Percentiles rank a stretch among this genome's conserved stretches.
phyloP scores from a whole-genome alignment of 2,329 filamentous ascomycete species.

The Aureobasidium lini region DNA sequence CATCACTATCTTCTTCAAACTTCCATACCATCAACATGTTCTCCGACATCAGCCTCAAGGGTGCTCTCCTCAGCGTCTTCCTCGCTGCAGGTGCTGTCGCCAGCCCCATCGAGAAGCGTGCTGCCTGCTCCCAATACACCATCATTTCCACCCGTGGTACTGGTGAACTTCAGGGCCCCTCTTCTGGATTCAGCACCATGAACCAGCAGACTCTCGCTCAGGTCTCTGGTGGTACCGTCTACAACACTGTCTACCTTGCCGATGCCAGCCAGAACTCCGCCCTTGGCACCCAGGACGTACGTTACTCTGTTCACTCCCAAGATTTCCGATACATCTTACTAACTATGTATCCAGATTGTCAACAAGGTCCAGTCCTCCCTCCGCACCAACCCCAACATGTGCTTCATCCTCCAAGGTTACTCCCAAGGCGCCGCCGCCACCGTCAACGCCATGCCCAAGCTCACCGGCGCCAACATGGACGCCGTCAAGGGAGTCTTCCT shows the following conservation, averaged over 20 bases:
- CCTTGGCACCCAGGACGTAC: constrained; percentile 23
- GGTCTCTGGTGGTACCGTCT: constrained; percentile 27
- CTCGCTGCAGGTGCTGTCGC: background rate
- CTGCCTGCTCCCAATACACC: constrained; percentile 14
- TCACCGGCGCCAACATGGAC: constrained; percentile 27
- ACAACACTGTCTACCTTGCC: constrained; percentile 31
- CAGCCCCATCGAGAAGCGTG: constrained; percentile 8
- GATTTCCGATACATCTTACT: background rate
- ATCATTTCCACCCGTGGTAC: constrained; percentile 25
- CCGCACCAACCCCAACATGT: constrained; percentile 22
- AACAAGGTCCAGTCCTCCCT: constrained; percentile 25
- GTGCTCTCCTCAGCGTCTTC: constrained; percentile 2
- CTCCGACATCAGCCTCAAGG: constrained; percentile 2
- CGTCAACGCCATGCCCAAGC: constrained; percentile 25
- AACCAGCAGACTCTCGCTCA: constrained; percentile 23
- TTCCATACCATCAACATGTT: background rate
- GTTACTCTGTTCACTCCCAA: background rate
- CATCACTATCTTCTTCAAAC: background rate
- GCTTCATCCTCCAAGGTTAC: constrained; percentile 33
- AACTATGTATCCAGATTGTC: constrained; percentile 22
- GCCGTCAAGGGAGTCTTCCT: constrained; percentile 33
- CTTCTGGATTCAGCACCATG: constrained; percentile 28
- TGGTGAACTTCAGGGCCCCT: constrained; percentile 20
- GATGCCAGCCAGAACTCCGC: constrained; percentile 22
- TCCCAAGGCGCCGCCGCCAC: constrained; percentile 32